These are phyloP conservation scores for Chamaecyparis obtusa DNA, from an alignment of 75 land plant species.

Conservation along the genomic window DNA sequence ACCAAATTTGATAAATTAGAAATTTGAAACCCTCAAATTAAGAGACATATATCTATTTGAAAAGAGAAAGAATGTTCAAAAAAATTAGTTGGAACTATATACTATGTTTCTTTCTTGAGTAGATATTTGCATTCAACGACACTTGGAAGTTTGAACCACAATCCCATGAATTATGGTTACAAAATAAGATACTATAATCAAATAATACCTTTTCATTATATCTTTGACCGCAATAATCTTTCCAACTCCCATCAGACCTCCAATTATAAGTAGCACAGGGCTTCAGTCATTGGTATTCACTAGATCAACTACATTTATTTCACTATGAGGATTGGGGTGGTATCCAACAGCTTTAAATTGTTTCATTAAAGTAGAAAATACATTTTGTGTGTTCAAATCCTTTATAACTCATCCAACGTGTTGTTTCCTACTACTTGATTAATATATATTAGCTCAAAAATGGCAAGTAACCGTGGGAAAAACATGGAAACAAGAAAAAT, in stretches of 20 bases:
- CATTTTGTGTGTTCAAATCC: slow-evolving; percentile 52
- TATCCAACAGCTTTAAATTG: slow-evolving; percentile 56
- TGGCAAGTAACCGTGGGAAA: neutral
- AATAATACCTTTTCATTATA: slow-evolving; percentile 50
- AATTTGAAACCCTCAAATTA: neutral
- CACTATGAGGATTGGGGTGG: neutral
- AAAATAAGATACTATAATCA: neutral
- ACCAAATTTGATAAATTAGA: neutral
- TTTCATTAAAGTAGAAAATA: slow-evolving; percentile 69
- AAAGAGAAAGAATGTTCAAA: neutral
- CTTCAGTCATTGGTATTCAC: slow-evolving; percentile 29
- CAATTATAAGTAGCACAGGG: slow-evolving; percentile 81
- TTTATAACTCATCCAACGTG: slow-evolving; percentile 56
- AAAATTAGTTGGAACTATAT: neutral
- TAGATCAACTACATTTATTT: slow-evolving; percentile 19
- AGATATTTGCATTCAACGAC: too few relatives aligned
- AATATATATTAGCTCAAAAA: neutral
- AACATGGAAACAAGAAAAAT: neutral
- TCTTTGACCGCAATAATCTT: slow-evolving; percentile 87
- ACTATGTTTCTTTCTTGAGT: neutral
- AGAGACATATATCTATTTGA: neutral
- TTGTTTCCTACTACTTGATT: slow-evolving; percentile 39
- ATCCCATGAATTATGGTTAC: neutral
- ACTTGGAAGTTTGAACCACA: neutral
- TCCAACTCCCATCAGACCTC: slow-evolving; percentile 93